Evolutionary conservation across 208 protist genomes (phyloP), one percentile per base, ranked within the genome.

Genomic region (Novymonas esmeraldas): DNA sequence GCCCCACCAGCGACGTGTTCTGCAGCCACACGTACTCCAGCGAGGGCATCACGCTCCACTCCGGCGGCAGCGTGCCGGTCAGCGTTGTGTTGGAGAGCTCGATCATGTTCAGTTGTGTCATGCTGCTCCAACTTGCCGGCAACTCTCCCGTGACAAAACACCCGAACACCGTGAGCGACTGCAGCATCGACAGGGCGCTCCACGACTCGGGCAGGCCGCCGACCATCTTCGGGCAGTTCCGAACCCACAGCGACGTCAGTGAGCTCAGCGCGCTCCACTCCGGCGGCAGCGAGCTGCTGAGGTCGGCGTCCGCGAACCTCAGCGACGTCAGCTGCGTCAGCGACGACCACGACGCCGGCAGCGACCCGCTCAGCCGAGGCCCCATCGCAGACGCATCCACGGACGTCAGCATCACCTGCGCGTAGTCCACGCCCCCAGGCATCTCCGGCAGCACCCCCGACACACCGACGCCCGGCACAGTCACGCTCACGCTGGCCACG

Each of bases 401-500:
- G 16, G 0, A 0, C 33, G n/a, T 42, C 33, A 57, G 20, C 33
- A 62, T 26, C 2, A 62, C 56, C 10, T 62, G 16, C 22, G 24
- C 20, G 56, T 62, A 62, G 39, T 62, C 28, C 13, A 62, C 39
- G 56, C 14, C 39, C 26, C 6, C n/a, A 31, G 56, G 56, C 56
- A 49, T 62, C 42, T 62, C 56, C 56, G 56, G 56, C 56, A 62
- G 56, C 39, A 36, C 33, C 11, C 56, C 56, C n/a, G 22, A 0
- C 20, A 0, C 31, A 2, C 22, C 7, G 34, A n/a, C 39, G 2
- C 0, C 2, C n/a, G 13, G 2, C 11, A 9, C 14, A 4, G 9
- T 7, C 36, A 61, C 36, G 3, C 0, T 11, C 38, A 61, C 55
- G 20, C 31, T 5, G 9, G 39, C 24, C 39, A 10, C 20, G 39